These are phyloP conservation scores for Aphanomyces invadans DNA, from an alignment of 352 stramenopile species.

Conservation along the genomic window DNA sequence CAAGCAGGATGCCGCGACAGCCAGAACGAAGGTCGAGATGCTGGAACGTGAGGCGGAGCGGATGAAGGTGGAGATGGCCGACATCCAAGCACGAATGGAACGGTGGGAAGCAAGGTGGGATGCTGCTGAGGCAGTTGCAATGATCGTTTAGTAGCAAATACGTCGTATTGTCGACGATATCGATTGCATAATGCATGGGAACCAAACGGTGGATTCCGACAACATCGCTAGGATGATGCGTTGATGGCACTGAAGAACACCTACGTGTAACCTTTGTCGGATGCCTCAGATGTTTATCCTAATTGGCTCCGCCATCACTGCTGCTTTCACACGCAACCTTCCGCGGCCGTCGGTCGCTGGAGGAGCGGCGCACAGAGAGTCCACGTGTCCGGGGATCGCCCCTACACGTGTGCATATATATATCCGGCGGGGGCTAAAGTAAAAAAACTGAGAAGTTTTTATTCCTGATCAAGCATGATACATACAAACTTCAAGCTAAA, in stretches of 20 bases:
- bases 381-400: background rate
- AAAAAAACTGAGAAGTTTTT: background rate
- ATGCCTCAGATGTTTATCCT: too few relatives aligned
- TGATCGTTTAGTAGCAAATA: too few relatives aligned
- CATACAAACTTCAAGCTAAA: background rate
- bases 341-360: too few relatives aligned
- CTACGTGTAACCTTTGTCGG: too few relatives aligned
- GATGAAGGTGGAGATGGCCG: background rate
- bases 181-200: background rate
- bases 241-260: background rate
- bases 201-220: too few relatives aligned
- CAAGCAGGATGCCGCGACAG: background rate
- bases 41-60: background rate
- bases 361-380: too few relatives aligned
- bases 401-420: too few relatives aligned
- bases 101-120: background rate
- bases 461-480: background rate
- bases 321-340: too few relatives aligned
- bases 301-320: too few relatives aligned
- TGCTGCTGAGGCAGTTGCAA: background rate
- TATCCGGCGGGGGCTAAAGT: too few relatives aligned
- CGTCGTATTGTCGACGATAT: too few relatives aligned
- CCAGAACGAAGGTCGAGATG: background rate
- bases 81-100: background rate
- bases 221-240: background rate